Conservation (phyloP, 345 rosid species). For the Salix koriyanagi region DNA sequence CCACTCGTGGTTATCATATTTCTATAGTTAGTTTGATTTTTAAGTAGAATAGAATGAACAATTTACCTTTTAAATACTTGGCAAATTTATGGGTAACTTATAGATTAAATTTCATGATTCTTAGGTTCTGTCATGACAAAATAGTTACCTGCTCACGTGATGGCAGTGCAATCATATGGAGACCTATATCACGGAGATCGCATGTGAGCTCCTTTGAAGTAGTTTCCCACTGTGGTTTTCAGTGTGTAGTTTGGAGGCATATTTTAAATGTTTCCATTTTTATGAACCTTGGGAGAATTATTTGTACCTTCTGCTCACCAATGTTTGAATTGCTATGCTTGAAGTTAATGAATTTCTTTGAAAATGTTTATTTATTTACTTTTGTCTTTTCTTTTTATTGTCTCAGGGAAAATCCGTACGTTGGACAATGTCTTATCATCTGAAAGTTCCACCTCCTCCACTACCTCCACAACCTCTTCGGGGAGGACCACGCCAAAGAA, state of each 20-base stretch:
- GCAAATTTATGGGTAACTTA: not conserved
- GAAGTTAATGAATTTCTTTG: not conserved
- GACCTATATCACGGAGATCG: constrained; percentile 83
- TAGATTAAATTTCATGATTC: not conserved
- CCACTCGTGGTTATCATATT: not conserved
- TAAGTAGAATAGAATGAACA: not conserved
- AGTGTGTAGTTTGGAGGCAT: constrained; percentile 6
- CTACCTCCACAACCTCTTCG: constrained; percentile 90
- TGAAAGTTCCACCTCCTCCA: constrained; percentile 98
- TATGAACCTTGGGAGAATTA: not conserved
- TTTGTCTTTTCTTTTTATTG: constrained; percentile 1
- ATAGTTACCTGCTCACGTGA: constrained; percentile 97
- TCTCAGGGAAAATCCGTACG: constrained; percentile 73
- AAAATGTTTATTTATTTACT: not conserved
- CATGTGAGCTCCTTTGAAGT: constrained; percentile 52
- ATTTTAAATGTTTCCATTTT: not conserved
- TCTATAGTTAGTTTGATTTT: not conserved
- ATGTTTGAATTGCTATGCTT: constrained; percentile 4
- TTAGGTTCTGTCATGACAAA: constrained; percentile 90
- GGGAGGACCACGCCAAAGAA: constrained; percentile 97
- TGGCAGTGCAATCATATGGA: constrained; percentile 99
- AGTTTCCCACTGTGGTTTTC: not conserved
- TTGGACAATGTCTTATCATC: constrained; percentile 86
- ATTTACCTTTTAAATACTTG: not conserved
- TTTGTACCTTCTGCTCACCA: not conserved